A percentile compares a stretch with the other conserved stretches of the same genome.
These are phyloP conservation scores for Penicillium cosmopolitanum DNA, from an alignment of 495 filamentous ascomycete genomes.

Conservation along the genomic window DNA sequence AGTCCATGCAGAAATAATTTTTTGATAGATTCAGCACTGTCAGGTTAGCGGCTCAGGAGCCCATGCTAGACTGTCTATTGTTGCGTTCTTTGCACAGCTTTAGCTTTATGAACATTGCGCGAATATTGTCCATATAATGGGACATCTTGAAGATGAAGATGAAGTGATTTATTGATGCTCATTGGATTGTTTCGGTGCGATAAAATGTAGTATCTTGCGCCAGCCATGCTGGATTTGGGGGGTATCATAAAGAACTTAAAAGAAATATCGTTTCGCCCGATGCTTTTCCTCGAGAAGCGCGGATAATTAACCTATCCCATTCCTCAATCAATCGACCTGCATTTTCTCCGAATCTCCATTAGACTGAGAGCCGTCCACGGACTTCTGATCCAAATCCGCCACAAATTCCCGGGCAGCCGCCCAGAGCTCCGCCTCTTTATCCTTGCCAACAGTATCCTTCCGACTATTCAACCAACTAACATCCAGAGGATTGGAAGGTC, in stretches of 20 bases:
- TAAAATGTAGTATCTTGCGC: neutral
- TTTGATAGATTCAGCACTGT: conserved; percentile 6
- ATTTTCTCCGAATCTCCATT: conserved; percentile 32
- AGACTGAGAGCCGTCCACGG: conserved; percentile 10
- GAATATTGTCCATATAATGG: conserved; percentile 12
- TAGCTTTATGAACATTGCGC: conserved; percentile 22
- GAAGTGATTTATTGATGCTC: neutral
- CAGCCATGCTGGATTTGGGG: conserved; percentile 12
- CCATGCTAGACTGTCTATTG: conserved; percentile 15
- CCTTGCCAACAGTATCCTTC: conserved; percentile 72
- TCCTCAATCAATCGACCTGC: conserved; percentile 37
- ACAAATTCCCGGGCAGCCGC: conserved; percentile 57
- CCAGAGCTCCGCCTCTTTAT: conserved; percentile 82
- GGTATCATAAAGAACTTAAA: conserved; percentile 34
- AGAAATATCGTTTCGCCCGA: too few relatives aligned
- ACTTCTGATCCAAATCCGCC: conserved; percentile 37
- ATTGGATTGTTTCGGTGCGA: neutral
- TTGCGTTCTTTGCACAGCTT: conserved; percentile 27
- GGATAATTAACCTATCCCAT: neutral
- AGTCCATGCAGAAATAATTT: conserved; percentile 47
- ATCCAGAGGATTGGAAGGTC: conserved; percentile 57
- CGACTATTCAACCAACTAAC: conserved; percentile 85
- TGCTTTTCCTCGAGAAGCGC: too few relatives aligned
- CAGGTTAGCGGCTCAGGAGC: conserved; percentile 15
- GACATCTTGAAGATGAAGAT: neutral